Base-by-base conservation (phyloP, 805 yeast genomes). In the Schwanniomyces pseudopolymorphus region DNA sequence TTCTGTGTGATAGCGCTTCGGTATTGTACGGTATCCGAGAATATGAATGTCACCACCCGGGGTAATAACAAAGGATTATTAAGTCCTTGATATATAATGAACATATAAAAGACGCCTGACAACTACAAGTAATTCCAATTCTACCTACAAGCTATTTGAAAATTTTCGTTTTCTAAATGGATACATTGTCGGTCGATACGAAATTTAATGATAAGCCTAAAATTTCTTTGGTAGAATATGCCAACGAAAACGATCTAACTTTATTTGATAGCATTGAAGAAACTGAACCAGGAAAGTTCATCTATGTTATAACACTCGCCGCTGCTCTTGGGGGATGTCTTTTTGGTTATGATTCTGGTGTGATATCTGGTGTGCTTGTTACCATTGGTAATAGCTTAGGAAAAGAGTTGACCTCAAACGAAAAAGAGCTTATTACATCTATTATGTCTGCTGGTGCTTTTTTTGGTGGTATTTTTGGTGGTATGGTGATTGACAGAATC, bases 391-490 rank as follows among this genome's bases (percentile, higher is more conserved):
- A 87, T 3, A 67, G 73, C 26, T 68, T 78, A 45, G 78, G 79
- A 20, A 74, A 82, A 75, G 69, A 65, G n/a, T 62, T 82, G 40
- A 55, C 68, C 14, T 46, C 65, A 5, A 64, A 70, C 51, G 72
- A 83, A 52, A 66, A 66, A 43, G 81, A 86, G 1, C 69, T 82
- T 49, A 77, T 82, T 17, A 72, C 80, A 35, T 69, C 84, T 21
- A 69, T 80, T 44, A 80, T 83, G 84, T 87, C 87, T 13, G 63
- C 83, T 39, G 87, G 87, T 52, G 87, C 85, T 26, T 75, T 82
- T 61, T 75, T 76, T 25, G 88, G 89, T 40, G 77, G 84, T 46
- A 66, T 83, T 33, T 55, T 80, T 45, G 71, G 83, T 72, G 74
- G 85, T 3, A 85, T 85, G 3, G 60, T 79, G 51, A 80, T 75